Evolutionary conservation across 108 stramenopile species (phyloP), one percentile per base, ranked within the genome.

Genomic region (Chaetoceros tenuissimus): DNA sequence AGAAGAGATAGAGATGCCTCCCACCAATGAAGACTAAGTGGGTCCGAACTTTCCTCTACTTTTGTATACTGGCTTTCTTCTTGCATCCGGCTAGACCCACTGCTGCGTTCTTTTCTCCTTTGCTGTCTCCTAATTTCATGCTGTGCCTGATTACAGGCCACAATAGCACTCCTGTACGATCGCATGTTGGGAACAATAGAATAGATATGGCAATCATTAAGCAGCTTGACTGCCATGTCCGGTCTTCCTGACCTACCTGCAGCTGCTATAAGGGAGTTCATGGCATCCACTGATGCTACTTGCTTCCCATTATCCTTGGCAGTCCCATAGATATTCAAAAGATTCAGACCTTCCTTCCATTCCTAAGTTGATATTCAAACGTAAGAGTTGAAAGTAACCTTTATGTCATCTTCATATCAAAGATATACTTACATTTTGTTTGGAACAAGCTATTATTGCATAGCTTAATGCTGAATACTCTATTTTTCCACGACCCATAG

Each of bases 111-210:
- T 30, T 1, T 31, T 26, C 31, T n/a, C 24, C 48, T 24, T 10
- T 64, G 56, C 40, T 53, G 58, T n/a, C n/a, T n/a, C 26, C 63
- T 43, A 13, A 55, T 54, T 24, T 70, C 59, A 55, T 87, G 85
- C 53, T 84, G 68, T 2, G 86, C 86, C 22, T 81, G 75, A 60
- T 87, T 87, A 31, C 86, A 87, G 8, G 78, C 82, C 54, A 87
- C 82, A n/a, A 81, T 72, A 18, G 80, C 80, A 47, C 60, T 69
- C 46, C 81, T 59, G 55, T 80, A 87, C 16, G 64, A 79, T 26
- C 46, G 46, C 51, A 46, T 55, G 51, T 84, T 69, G 0, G 86
- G 86, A 27, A 31, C 29, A 7, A 77, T 53, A 1, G 66, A 63
- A 56, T 68, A 86, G 17, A 44, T 60, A 0, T 27, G 22, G 69